Evolutionary conservation across 495 filamentous ascomycete genomes (phyloP).

Genomic region (Schizothecium vesticola): DNA sequence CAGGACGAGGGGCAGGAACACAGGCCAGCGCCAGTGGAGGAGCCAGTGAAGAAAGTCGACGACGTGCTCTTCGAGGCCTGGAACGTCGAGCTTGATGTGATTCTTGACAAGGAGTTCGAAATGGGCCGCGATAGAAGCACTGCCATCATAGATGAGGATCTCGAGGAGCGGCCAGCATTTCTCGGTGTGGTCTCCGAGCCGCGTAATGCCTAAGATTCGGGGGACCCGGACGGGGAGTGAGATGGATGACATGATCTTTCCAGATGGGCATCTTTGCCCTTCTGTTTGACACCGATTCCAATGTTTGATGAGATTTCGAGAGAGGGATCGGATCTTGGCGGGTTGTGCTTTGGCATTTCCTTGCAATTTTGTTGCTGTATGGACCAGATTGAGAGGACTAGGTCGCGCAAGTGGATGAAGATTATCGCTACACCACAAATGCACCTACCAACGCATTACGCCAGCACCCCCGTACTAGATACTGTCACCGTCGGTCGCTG

Average conservation of each 20-base stretch:
- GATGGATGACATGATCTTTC: background rate
- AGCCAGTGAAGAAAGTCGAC: background rate
- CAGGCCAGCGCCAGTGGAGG: background rate
- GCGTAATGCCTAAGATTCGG: background rate
- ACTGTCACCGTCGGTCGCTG: background rate
- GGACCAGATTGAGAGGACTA: background rate
- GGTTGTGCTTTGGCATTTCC: background rate
- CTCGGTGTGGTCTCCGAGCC: background rate
- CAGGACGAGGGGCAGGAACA: background rate
- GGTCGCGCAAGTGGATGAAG: background rate
- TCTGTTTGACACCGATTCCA: background rate
- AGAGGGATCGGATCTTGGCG: background rate
- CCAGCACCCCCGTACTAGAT: background rate
- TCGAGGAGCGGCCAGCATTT: background rate
- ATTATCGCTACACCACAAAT: background rate
- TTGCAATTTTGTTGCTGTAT: background rate
- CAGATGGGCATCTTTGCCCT: background rate
- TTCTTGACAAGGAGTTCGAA: background rate
- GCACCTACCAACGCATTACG: too few species aligned
- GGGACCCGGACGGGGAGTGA: background rate
- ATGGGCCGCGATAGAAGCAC: background rate
- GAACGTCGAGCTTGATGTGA: background rate
- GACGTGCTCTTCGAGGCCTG: background rate
- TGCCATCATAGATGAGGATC: background rate
- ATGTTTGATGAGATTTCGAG: background rate